phyloP scores from a whole-genome alignment of 2,329 filamentous ascomycete genomes.

The Trichoderma endophyticum region DNA sequence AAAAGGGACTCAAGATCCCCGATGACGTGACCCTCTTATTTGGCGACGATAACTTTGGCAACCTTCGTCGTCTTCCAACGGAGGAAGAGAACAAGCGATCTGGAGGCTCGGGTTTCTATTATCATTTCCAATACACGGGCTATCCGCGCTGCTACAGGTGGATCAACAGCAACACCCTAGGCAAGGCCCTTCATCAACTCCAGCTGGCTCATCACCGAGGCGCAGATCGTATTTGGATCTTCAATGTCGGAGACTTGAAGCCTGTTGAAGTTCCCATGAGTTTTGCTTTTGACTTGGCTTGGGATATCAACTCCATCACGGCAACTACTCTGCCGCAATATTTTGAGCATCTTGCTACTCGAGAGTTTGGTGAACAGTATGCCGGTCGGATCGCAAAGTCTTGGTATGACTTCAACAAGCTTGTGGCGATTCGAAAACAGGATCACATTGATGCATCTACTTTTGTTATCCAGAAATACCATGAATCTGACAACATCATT shows the following conservation, averaged over 20 bases:
- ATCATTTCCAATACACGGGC: constrained; percentile 62
- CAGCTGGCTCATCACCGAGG: constrained; percentile 47
- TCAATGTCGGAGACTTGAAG: constrained; percentile 62
- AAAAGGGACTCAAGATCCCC: constrained; percentile 55
- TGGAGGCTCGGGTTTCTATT: constrained; percentile 54
- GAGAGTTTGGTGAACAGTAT: constrained; percentile 48
- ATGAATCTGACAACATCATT: constrained; percentile 55
- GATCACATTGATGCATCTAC: constrained; percentile 56
- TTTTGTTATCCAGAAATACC: constrained; percentile 58
- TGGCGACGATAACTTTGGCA: constrained; percentile 62
- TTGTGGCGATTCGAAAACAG: constrained; percentile 54
- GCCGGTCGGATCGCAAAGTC: constrained; percentile 47
- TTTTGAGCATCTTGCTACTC: constrained; percentile 44
- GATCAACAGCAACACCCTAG: constrained; percentile 60
- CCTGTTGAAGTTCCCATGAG: constrained; percentile 54
- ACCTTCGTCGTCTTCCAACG: constrained; percentile 55
- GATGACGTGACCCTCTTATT: constrained; percentile 62
- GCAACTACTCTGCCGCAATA: constrained; percentile 39
- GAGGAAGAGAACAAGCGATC: constrained; percentile 48
- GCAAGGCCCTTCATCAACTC: constrained; percentile 49
- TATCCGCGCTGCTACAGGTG: constrained; percentile 58
- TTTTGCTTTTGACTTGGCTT: constrained; percentile 56
- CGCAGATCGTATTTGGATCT: constrained; percentile 57
- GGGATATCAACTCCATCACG: constrained; percentile 49
- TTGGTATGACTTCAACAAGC: constrained; percentile 50